Base-by-base conservation (phyloP, 2,329 filamentous ascomycete species). In the Monascus ruber region DNA sequence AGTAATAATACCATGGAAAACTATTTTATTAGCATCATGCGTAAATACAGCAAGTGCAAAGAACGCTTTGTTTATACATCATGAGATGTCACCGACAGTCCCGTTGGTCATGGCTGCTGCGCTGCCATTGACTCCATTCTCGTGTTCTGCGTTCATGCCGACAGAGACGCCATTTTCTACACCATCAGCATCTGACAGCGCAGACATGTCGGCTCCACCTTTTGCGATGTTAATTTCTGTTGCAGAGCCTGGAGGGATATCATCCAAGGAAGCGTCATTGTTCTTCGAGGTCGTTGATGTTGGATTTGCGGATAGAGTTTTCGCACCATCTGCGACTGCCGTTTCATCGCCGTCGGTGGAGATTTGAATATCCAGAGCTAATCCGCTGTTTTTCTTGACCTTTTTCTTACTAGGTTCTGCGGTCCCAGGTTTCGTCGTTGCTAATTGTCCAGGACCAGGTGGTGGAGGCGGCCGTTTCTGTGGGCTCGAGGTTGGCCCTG, bases 101-200 rank as follows among this genome's bases (percentile, higher is more conserved):
- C 80, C 79, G 74, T 84, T 70, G 26, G 63, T 48, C 55, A 65
- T 33, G 65, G 66, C 24, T 56, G 56, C 28, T 56, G 56, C 28
- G 59, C 58, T 32, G 45, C 44, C 37, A 68, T 53, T 35, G 65
- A 63, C 40, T 62, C 48, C 39, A 39, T 56, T 52, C 24, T 38
- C 46, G 31, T 42, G 44, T 27, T 44, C 44, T 4, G 49, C 40
- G 35, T 45, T 44, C n/a, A 42, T 29, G 17, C 41, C 40, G 35
- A 40, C 38, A 33, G 42, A 27, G 8, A 38, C 39, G 26, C 24
- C 39, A 29, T 36, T 35, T 26, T 47, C 46, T 35, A 24, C 45
- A 38, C 39, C 43, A 26, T 38, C 26, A 7, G 42, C 43, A 34
- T 47, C 50, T 8, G 43, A 44, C 25, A 40, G 29, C 32, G 34